These are phyloP conservation scores for Cutaneotrichosporon mucoides DNA, from an alignment of 1,284 basidiomycete species.

Conservation along the genomic window DNA sequence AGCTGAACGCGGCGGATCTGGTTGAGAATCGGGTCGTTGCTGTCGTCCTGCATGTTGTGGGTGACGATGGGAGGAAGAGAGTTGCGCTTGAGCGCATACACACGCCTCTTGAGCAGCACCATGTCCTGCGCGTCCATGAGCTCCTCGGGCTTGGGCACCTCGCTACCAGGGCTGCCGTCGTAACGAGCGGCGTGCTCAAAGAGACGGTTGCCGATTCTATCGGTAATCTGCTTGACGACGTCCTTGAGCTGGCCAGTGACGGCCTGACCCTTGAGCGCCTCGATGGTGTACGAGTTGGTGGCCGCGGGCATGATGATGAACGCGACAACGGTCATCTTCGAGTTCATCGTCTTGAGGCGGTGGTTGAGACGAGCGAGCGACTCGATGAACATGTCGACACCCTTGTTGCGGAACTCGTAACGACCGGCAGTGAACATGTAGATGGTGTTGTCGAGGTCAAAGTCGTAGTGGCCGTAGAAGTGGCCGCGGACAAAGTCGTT, in stretches of 20 bases:
- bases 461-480: constrained; percentile 97
- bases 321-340: constrained; percentile 82
- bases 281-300: constrained; percentile 94
- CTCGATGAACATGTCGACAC: constrained; percentile 99
- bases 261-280: constrained; percentile 96
- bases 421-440: constrained; percentile 99
- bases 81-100: constrained; percentile 92
- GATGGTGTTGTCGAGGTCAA: constrained; percentile 91
- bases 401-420: constrained; percentile 99
- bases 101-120: constrained; percentile 91
- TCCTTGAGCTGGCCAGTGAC: constrained; percentile 95
- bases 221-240: constrained; percentile 90
- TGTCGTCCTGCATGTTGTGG: constrained; percentile 96
- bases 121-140: constrained; percentile 89
- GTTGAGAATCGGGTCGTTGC: constrained; percentile 85
- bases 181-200: constrained; percentile 93
- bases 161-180: constrained; percentile 66
- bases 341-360: constrained; percentile 73
- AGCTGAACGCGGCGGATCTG: constrained; percentile 89
- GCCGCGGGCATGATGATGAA: constrained; percentile 99
- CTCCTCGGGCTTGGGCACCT: constrained; percentile 65
- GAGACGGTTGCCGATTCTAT: constrained; percentile 80
- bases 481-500: constrained; percentile 96
- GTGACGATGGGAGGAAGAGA: constrained; percentile 89
- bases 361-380: constrained; percentile 89